These are phyloP conservation scores for Tubosaeta sp. DNA, from an alignment of 768 basidiomycete genomes.

Conservation along the genomic window DNA sequence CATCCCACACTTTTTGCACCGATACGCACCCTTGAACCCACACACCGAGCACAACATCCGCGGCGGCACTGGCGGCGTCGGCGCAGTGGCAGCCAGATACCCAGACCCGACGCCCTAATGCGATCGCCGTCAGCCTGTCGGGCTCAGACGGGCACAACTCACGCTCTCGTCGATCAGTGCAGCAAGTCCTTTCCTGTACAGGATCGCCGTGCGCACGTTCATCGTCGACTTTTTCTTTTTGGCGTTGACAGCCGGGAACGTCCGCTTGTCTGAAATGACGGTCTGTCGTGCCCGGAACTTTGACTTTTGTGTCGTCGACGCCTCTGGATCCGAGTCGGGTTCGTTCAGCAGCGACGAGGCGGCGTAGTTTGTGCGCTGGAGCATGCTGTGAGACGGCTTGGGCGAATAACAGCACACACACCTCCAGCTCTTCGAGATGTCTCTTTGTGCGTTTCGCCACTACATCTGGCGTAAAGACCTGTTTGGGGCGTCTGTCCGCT, in stretches of 20 bases:
- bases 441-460: conserved; percentile 72
- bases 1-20: conserved; percentile 73
- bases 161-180: conserved; percentile 79
- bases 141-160: conserved; percentile 26
- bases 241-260: conserved; percentile 29
- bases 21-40: conserved; percentile 79
- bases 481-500: conserved; percentile 45
- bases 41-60: conserved; percentile 81
- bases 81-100: conserved; percentile 67
- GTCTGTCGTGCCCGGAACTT: conserved; percentile 72
- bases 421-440: conserved; percentile 85
- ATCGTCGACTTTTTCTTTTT: conserved; percentile 78
- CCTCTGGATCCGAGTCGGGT: conserved; percentile 28
- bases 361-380: conserved; percentile 73
- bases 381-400: neutral
- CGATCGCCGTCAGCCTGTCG: conserved; percentile 1
- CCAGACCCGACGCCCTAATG: conserved; percentile 60
- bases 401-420: conserved; percentile 20
- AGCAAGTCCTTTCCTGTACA: conserved; percentile 78
- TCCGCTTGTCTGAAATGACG: conserved; percentile 70
- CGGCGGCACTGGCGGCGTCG: conserved; percentile 58
- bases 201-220: conserved; percentile 72
- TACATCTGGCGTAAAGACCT: conserved; percentile 54
- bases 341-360: conserved; percentile 38
- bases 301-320: conserved; percentile 21